phyloP scores from a whole-genome alignment of 2,329 filamentous ascomycete species.

The Ustilaginoidea virens region DNA sequence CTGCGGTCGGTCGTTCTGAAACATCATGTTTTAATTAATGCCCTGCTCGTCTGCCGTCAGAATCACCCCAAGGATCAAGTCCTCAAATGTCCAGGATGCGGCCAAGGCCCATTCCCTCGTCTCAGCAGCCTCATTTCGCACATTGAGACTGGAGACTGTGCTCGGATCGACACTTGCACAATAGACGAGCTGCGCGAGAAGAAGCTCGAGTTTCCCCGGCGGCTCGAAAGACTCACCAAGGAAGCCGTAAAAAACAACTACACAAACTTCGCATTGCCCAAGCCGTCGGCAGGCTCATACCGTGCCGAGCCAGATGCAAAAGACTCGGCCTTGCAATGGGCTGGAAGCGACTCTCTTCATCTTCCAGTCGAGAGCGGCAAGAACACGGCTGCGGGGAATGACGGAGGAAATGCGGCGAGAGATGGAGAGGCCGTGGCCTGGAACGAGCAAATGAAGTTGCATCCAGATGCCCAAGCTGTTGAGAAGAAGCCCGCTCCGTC shows the following conservation, averaged over 20 bases:
- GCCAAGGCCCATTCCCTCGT: constrained; percentile 17
- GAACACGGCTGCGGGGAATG: neutral
- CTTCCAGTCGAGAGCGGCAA: neutral
- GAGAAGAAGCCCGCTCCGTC: constrained; percentile 8
- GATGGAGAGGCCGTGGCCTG: neutral
- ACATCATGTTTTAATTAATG: no score
- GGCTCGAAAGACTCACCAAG: constrained; percentile 13
- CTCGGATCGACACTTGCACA: constrained; percentile 14
- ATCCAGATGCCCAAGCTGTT: constrained; percentile 6
- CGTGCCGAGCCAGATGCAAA: neutral
- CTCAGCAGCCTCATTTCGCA: constrained; percentile 26
- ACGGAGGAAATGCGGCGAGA: neutral
- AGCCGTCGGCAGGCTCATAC: neutral
- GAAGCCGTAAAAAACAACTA: constrained; percentile 15
- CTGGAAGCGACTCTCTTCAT: neutral
- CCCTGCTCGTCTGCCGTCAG: neutral
- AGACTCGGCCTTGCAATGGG: neutral
- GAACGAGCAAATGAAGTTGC: neutral
- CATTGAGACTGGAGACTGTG: constrained; percentile 27
- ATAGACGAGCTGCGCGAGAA: constrained; percentile 20
- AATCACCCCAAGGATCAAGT: constrained; percentile 17
- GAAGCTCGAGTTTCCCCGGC: constrained; percentile 20
- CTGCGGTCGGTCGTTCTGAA: neutral
- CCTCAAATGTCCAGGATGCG: constrained; percentile 32
- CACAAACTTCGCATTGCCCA: constrained; percentile 9